Conservation (phyloP, 2,329 filamentous ascomycete genomes). For the Fusarium incarnatum region DNA sequence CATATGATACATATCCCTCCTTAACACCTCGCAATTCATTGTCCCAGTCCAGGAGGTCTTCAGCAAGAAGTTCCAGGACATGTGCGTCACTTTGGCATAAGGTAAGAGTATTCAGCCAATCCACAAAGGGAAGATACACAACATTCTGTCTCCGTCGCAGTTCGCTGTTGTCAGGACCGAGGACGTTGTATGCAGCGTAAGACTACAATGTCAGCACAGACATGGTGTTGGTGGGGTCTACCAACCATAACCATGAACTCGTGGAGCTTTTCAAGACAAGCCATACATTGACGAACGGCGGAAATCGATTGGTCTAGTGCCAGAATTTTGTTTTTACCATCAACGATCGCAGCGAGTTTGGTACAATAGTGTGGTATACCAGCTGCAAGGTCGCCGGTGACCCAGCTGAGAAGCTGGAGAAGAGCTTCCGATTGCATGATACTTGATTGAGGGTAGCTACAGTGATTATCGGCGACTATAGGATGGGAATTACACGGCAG, state of each 20-base stretch:
- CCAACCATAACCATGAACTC: background rate
- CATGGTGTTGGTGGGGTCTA: background rate
- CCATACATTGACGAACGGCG: background rate
- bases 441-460: background rate
- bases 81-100: background rate
- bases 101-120: background rate
- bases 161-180: background rate
- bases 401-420: background rate
- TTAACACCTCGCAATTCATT: background rate
- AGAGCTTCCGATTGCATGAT: background rate
- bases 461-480: background rate
- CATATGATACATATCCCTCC: background rate
- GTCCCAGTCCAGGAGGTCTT: background rate
- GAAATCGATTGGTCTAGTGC: background rate
- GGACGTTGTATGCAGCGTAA: background rate
- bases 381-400: background rate
- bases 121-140: background rate
- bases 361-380: background rate
- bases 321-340: background rate
- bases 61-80: background rate
- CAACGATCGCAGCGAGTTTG: background rate
- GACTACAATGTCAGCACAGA: background rate
- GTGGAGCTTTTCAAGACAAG: background rate
- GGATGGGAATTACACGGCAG: background rate
- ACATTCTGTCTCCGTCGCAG: background rate